Base-by-base conservation (phyloP, 345 rosid species). In the Euphorbia pulcherrima region DNA sequence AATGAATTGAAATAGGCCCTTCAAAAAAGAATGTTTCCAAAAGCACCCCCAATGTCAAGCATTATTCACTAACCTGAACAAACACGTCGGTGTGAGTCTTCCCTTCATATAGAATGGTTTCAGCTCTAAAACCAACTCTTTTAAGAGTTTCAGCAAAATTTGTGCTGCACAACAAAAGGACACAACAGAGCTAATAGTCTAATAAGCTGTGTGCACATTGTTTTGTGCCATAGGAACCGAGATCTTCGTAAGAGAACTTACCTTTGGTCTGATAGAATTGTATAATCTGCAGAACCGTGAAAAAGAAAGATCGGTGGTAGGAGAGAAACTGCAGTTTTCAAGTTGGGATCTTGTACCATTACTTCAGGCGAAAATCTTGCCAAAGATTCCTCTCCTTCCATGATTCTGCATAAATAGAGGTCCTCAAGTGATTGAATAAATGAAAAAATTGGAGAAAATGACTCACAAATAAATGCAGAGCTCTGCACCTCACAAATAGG, bases 11-110 rank as follows among this genome's bases (percentile, higher is more conserved):
- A n/a, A n/a, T n/a, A n/a, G n/a, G n/a, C n/a, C n/a, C n/a, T n/a
- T n/a, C n/a, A n/a, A n/a, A n/a, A n/a, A n/a, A n/a, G n/a, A n/a
- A n/a, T n/a, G n/a, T n/a, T n/a, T n/a, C n/a, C n/a, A n/a, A n/a
- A n/a, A n/a, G n/a, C n/a, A n/a, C n/a, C n/a, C n/a, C n/a, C n/a
- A n/a, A 37, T 9, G 44, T 46, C 40, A 3, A 20, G 7, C 21
- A 1, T 8, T 18, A 40, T 35, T 21, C 21, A 18, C 78, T 78
- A 75, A 89, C 98, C 96, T 94, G 99, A 72, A 91, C 90, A 83
- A 94, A 94, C 79, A 91, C 70, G 79, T 94, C 99, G 11, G 99
- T 91, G 81, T 91, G 99, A 59, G 96, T 91, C 73, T 88, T 94
- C 44, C 93, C 97, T 67, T 89, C 92, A 26, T 89, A 91, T 68